phyloP scores from a whole-genome alignment of 2,329 filamentous ascomycete species.

The Diaporthe sp. region DNA sequence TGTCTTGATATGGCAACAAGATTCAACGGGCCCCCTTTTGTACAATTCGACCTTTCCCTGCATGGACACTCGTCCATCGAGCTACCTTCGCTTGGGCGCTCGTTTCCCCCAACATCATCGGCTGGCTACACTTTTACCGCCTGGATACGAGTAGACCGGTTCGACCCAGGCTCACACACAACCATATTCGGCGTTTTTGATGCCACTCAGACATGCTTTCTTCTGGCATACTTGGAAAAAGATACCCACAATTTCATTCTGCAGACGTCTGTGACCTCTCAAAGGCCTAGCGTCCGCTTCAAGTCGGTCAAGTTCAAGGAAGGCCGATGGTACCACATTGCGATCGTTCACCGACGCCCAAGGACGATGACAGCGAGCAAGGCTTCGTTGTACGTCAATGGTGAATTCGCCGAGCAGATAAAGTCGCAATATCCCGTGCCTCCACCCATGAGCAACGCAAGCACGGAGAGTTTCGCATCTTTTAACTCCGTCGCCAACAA shows the following conservation, averaged over 20 bases:
- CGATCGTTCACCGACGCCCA: constrained; percentile 83
- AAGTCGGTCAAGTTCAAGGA: constrained; percentile 82
- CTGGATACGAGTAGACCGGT: constrained; percentile 90
- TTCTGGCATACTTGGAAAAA: constrained; percentile 92
- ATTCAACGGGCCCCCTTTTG: constrained; percentile 82
- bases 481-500: constrained; percentile 69
- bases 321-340: constrained; percentile 92
- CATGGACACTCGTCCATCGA: constrained; percentile 93
- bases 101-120: constrained; percentile 83
- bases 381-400: constrained; percentile 90
- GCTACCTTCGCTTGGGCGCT: constrained; percentile 82
- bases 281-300: constrained; percentile 91
- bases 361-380: constrained; percentile 81
- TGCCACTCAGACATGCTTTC: constrained; percentile 88
- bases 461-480: constrained; percentile 76
- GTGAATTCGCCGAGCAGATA: constrained; percentile 92
- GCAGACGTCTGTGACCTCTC: constrained; percentile 90
- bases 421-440: constrained; percentile 88
- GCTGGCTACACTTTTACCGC: constrained; percentile 90
- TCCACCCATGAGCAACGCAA: constrained; percentile 72
- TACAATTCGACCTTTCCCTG: constrained; percentile 93
- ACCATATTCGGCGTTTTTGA: constrained; percentile 97
- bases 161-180: constrained; percentile 87
- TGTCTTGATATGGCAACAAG: constrained; percentile 77
- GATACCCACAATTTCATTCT: constrained; percentile 95